These are phyloP conservation scores for Penicillium longicatenatum DNA, from an alignment of 495 filamentous ascomycete species.

Conservation along the genomic window DNA sequence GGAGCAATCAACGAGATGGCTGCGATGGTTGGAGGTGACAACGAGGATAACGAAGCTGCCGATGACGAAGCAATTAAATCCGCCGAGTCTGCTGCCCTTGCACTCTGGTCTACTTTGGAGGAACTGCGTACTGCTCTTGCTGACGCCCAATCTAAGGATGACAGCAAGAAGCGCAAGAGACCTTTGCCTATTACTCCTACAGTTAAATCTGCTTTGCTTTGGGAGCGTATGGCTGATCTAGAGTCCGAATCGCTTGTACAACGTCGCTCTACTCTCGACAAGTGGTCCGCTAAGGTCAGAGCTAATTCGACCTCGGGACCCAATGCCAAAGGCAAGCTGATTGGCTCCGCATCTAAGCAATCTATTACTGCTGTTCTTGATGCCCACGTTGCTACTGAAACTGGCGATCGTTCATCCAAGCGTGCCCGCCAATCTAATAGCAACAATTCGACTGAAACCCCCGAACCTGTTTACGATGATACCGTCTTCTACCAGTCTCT, in stretches of 20 bases:
- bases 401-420: slow-evolving; percentile 66
- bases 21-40: slow-evolving; percentile 36
- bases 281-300: slow-evolving; percentile 55
- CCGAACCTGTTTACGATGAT: slow-evolving; percentile 76
- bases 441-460: slow-evolving; percentile 8
- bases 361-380: slow-evolving; percentile 72
- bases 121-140: slow-evolving; percentile 64
- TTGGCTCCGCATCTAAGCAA: slow-evolving; percentile 49
- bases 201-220: slow-evolving; percentile 60
- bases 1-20: slow-evolving; percentile 76
- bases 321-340: slow-evolving; percentile 47
- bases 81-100: slow-evolving; percentile 85
- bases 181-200: slow-evolving; percentile 46
- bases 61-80: slow-evolving; percentile 59
- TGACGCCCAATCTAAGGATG: slow-evolving; percentile 47
- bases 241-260: slow-evolving; percentile 51
- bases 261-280: slow-evolving; percentile 48
- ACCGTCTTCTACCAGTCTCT: slow-evolving; percentile 90
- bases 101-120: slow-evolving; percentile 83
- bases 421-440: slow-evolving; percentile 36
- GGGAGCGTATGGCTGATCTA: slow-evolving; percentile 70
- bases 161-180: slow-evolving; percentile 61
- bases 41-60: slow-evolving; percentile 34
- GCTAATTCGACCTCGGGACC: slow-evolving; percentile 40
- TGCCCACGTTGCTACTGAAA: slow-evolving; percentile 67